phyloP scores from a whole-genome alignment of 106 monocot genomes.

The Dactylorhiza incarnata region DNA sequence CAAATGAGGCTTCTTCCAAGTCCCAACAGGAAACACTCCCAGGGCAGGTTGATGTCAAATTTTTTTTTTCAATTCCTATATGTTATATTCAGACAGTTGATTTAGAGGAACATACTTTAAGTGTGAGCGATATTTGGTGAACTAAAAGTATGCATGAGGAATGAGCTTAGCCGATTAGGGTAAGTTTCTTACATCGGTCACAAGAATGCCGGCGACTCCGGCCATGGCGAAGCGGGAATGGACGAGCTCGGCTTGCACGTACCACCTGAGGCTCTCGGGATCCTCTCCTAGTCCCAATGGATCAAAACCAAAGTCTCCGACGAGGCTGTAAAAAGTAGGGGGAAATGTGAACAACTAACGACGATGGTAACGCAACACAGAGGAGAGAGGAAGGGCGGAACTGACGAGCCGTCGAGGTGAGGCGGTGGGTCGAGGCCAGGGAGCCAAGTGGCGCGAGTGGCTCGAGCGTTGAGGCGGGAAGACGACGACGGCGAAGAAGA shows the following conservation, averaged over 20 bases:
- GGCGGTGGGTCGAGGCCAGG: constrained; percentile 83
- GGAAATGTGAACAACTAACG: too few relatives aligned
- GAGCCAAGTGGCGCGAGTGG: constrained; percentile 60
- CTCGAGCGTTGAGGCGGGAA: constrained; percentile 10
- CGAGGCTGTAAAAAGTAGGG: constrained; percentile 19
- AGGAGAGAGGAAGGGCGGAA: background rate
- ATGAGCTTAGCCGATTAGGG: background rate
- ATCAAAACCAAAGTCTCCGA: constrained; percentile 65
- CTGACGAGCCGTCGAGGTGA: constrained; percentile 72
- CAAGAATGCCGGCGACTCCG: constrained; percentile 68
- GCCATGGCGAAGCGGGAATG: constrained; percentile 85
- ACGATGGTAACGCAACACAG: background rate
- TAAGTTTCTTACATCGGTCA: constrained; percentile 54
- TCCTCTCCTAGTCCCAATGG: constrained; percentile 78
- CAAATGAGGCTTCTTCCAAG: too few relatives aligned
- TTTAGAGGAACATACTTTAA: too few relatives aligned
- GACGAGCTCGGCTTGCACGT: constrained; percentile 86
- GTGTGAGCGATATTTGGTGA: too few relatives aligned
- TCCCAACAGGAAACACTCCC: too few relatives aligned
- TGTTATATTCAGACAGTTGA: too few relatives aligned
- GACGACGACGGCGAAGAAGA: background rate
- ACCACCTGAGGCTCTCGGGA: constrained; percentile 58
- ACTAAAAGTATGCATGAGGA: too few relatives aligned
- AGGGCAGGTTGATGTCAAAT: too few relatives aligned
- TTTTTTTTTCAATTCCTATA: too few relatives aligned